These are phyloP conservation scores for Arxiozyma slooffiae DNA, from an alignment of 1,139 yeast species.

Conservation along the genomic window DNA sequence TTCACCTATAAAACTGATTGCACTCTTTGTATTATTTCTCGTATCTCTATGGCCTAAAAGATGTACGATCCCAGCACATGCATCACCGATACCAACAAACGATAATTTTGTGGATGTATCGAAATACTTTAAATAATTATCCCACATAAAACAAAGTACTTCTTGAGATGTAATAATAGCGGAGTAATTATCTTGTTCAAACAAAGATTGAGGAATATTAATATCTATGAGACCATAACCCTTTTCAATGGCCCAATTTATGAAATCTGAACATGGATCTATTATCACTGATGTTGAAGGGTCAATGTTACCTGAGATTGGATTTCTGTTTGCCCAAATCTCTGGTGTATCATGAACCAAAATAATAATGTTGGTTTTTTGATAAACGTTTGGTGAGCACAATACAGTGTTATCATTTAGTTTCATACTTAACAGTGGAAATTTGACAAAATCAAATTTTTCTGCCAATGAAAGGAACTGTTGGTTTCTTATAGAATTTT, in stretches of 20 bases:
- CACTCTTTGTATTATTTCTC: constrained; percentile 59
- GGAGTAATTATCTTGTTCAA: constrained; percentile 41
- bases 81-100: constrained; percentile 82
- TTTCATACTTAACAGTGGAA: constrained; percentile 55
- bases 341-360: constrained; percentile 89
- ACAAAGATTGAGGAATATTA: constrained; percentile 48
- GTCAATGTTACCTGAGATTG: constrained; percentile 68
- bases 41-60: constrained; percentile 71
- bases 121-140: constrained; percentile 73
- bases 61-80: constrained; percentile 80
- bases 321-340: constrained; percentile 81
- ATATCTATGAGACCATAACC: constrained; percentile 77
- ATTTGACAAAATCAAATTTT: constrained; percentile 48
- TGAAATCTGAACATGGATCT: constrained; percentile 46
- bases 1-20: constrained; percentile 61
- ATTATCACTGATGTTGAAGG: constrained; percentile 60
- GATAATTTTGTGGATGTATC: constrained; percentile 57
- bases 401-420: constrained; percentile 60
- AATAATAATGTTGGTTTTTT: constrained; percentile 52
- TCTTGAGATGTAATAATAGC: constrained; percentile 68
- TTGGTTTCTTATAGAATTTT: constrained; percentile 63
- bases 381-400: constrained; percentile 65
- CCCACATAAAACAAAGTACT: constrained; percentile 74
- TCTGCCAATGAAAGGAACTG: constrained; percentile 53
- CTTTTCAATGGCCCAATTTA: constrained; percentile 49